A percentile compares a stretch with the other conserved stretches of the same genome.
phyloP scores from a whole-genome alignment of 2,329 filamentous ascomycete genomes.

The Venturia nashicola region DNA sequence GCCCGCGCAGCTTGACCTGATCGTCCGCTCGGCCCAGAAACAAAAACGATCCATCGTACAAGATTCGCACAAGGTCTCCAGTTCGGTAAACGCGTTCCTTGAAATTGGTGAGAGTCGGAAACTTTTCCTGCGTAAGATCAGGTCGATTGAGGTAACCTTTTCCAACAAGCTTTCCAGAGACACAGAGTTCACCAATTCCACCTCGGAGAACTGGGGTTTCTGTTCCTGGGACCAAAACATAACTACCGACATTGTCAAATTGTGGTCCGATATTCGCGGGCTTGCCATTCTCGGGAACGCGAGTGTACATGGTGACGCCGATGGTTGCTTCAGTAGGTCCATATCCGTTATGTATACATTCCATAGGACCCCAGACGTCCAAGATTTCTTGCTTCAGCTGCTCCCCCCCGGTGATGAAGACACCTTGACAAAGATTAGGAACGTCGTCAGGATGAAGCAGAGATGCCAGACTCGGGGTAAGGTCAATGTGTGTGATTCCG shows the following conservation, averaged over 20 bases:
- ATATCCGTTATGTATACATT: constrained; percentile 80
- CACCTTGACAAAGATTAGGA: constrained; percentile 64
- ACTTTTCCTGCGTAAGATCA: constrained; percentile 65
- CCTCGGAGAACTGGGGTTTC: constrained; percentile 62
- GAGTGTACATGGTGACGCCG: constrained; percentile 79
- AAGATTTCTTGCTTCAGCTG: constrained; percentile 80
- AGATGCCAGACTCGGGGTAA: constrained; percentile 74
- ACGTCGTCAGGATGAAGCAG: constrained; percentile 63
- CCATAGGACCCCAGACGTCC: constrained; percentile 67
- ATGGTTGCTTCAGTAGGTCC: constrained; percentile 91
- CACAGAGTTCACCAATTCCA: constrained; percentile 75
- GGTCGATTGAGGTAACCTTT: constrained; percentile 76
- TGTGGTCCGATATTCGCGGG: constrained; percentile 79
- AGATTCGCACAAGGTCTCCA: constrained; percentile 71
- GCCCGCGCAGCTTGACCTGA: constrained; percentile 82
- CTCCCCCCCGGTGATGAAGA: constrained; percentile 90
- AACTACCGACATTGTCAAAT: constrained; percentile 79
- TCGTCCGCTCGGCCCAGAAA: constrained; percentile 84
- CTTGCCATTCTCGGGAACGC: constrained; percentile 64
- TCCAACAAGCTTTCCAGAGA: constrained; percentile 76
- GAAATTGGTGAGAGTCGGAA: constrained; percentile 48
- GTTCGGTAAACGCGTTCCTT: constrained; percentile 59
- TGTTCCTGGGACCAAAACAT: constrained; percentile 59
- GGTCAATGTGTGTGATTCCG: constrained; percentile 76
- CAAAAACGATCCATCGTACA: constrained; percentile 72